Evolutionary conservation across 805 yeast species (phyloP), one percentile per base, ranked within the genome.

Genomic region (Nematodospora valgi): DNA sequence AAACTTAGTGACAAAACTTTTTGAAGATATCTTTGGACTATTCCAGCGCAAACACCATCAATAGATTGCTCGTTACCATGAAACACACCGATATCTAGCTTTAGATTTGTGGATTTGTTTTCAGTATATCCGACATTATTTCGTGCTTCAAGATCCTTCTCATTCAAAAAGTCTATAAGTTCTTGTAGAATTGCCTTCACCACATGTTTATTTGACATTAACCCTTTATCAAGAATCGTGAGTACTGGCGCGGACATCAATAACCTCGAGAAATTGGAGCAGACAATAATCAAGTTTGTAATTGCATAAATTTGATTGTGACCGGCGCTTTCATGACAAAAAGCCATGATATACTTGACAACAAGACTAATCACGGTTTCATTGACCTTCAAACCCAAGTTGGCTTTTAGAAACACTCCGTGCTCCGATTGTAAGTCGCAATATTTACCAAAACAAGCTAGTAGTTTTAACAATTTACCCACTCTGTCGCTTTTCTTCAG

Each of bases 31-130:
- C 86, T 59, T 36, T 85, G 86, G 4, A 78, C 80, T 8, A 87
- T 47, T 0, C 84, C 80, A 0, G 91, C 74, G 51, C 93, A 81
- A 0, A 86, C 76, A 10, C 88, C 84, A 49, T 85, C 93, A 47
- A 68, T 72, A 17, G 71, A 59, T 32, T 74, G 68, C 0, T 77
- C 62, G 16, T 40, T 39, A 0, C 85, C 86, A 46, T 77, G 78
- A 45, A 81, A 74, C 0, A 70, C 73, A 5, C 64, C 68, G 10
- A 68, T 56, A 45, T 76, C 84, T 4, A 72, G 46, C 21, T 55
- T 50, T 63, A 5, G 58, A 37, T 14, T 16, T 3, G 18, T 23
- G 4, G 15, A 18, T 8, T 19, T 12, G 4, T 23, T 31, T 6
- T 20, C 4, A 21, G 18, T 35, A 10, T 22, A 23, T 11, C 23